Evolutionary conservation across 371 early-diverging fungal genomes (phyloP), one percentile per base, ranked within the genome.

Genomic region (Dinochytrium kinnereticum): DNA sequence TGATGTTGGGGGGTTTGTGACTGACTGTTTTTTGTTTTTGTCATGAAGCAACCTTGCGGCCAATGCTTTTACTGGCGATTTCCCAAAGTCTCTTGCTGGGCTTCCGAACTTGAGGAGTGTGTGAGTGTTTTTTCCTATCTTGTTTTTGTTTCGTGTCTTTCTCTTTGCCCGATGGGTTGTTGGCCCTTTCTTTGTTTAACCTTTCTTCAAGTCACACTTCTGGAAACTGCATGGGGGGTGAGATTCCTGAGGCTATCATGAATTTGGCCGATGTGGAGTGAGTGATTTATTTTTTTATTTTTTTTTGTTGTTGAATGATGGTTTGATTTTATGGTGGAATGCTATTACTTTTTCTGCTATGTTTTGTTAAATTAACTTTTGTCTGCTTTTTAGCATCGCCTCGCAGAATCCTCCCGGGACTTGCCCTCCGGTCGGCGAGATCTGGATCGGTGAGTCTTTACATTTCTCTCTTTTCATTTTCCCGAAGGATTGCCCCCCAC

Each of bases 171-270:
- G 44, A 19, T 44, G 7, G 44, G 44, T 44, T 44, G 7, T 19
- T 44, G 44, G n/a, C n/a, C n/a, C n/a, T n/a, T n/a, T n/a, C n/a
- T n/a, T n/a, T n/a, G 19, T 44, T 44, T 44, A 19, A 44, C 13
- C 44, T 44, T 44, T 44, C 44, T 44, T 19, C n/a, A n/a, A 44
- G 44, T 7, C 61, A 61, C 34, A 13, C 26, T 61, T 30, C 7
- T 10, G 61, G 61, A 31, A 61, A 61, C 34, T 61, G 61, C 34
- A 34, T 61, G 15, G 24, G 7, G 34, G 61, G 61, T 7, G 37
- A 61, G n/a, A 37, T 61, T 33, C 36, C 61, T 7, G 34, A 28
- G 10, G 13, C 31, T 10, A 34, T 61, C 15, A 7, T 7, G 13
- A 3, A 33, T 3, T 17, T 61, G 34, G 26, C 30, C 15, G 61